phyloP scores from a whole-genome alignment of 345 rosid species.

The Eucalyptus tenuipes region DNA sequence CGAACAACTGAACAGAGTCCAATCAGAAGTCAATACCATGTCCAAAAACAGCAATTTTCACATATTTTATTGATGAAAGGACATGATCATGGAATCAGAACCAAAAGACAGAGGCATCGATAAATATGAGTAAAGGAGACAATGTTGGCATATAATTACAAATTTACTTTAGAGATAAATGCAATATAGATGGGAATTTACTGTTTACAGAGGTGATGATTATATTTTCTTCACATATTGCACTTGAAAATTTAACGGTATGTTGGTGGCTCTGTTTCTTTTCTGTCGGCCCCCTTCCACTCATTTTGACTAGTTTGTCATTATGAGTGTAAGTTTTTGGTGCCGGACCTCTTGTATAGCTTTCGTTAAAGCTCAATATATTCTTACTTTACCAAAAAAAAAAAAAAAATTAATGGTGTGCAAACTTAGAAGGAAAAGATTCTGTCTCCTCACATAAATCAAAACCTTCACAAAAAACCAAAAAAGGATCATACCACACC shows the following conservation, averaged over 20 bases:
- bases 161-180: neutral
- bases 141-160: neutral
- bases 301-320: too few species aligned
- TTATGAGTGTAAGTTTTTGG: too few species aligned
- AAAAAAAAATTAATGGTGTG: too few species aligned
- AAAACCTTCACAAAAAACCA: neutral
- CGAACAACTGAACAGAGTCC: constrained; percentile 32
- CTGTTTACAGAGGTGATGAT: neutral
- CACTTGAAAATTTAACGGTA: neutral
- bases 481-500: constrained; percentile 24
- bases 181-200: neutral
- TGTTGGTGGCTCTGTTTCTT: too few species aligned
- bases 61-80: neutral
- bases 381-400: too few species aligned
- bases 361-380: too few species aligned
- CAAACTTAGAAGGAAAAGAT: neutral
- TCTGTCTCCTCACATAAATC: neutral
- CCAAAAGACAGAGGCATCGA: neutral
- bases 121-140: neutral
- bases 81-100: neutral
- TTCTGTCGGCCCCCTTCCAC: too few species aligned
- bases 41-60: neutral
- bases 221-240: neutral
- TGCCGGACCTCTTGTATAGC: too few species aligned
- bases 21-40: neutral